Evolutionary conservation across 331 rosid genomes (phyloP), one percentile per base, ranked within the genome.

Genomic region (Dryas integrifolia): DNA sequence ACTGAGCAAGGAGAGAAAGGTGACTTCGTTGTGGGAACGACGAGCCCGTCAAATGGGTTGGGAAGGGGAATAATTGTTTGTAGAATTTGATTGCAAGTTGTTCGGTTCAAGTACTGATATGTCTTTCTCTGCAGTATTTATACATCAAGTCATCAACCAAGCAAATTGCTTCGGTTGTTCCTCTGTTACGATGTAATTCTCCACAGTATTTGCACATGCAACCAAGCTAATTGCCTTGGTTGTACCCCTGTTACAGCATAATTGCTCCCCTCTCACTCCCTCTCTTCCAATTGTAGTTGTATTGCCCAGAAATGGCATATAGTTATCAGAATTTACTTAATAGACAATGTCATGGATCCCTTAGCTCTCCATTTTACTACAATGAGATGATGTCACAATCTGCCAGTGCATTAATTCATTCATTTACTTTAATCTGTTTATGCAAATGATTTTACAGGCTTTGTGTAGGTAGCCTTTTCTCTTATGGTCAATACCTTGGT

Each of bases 1-100:
- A 77, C 90, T 84, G 77, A 85, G 75, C 76, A 90, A 74, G 86
- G 97, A 95, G 84, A 92, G 85, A 58, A 95, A 88, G 84, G 53
- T 82, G 57, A 95, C 97, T 60, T 67, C 53, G 1, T 69, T 76
- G 58, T 95, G 99, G 99, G 96, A 95, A 86, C 71, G 49, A 55
- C 90, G 97, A 52, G 97, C 98, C 35, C 99, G 85, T 62, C 88
- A 92, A 77, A 79, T 92, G 89, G 99, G 99, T 18, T 95, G 99
- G 99, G 93, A 88, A 58, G 91, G 86, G 69, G 85, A 82, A 70
- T 88, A 86, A 76, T 49, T 79, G 49, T 60, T 48, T 59, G 56
- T 62, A 46, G 9, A 69, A 18, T 55, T 76, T 46, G 64, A 63
- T 59, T 67, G 50, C 84, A 79, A 73, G 69, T 81, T 80, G 64